phyloP scores from a whole-genome alignment of 768 basidiomycete genomes.

The Sporobolomyces roseus region DNA sequence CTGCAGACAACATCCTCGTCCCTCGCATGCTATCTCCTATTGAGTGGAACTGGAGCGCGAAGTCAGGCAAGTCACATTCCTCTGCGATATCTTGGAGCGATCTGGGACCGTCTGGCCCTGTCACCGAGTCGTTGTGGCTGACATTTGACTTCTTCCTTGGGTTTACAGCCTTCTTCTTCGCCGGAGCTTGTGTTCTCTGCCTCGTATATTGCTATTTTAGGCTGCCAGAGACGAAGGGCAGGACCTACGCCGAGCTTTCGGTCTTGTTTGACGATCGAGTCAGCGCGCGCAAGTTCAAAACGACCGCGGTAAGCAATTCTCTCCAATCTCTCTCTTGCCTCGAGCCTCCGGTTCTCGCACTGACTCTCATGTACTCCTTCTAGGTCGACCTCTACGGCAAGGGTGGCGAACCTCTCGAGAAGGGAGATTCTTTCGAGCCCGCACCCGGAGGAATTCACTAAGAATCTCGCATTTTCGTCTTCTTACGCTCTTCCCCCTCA shows the following conservation, averaged over 20 bases:
- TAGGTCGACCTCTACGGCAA: constrained; percentile 12
- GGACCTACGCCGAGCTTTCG: constrained; percentile 49
- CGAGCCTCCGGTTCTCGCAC: too few relatives aligned
- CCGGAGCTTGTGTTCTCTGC: constrained; percentile 19
- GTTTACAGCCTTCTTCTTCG: constrained; percentile 46
- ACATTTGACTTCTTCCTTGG: neutral
- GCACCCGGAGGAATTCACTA: constrained; percentile 7
- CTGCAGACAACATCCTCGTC: constrained; percentile 17
- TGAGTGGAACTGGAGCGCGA: constrained; percentile 41
- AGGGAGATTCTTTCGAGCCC: constrained; percentile 15
- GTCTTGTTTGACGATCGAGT: constrained; percentile 50
- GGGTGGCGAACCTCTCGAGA: constrained; percentile 14
- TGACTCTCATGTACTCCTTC: too few relatives aligned
- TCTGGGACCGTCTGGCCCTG: neutral
- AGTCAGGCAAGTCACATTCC: constrained; percentile 22
- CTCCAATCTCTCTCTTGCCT: too few relatives aligned
- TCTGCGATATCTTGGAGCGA: too few relatives aligned
- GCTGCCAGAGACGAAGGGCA: constrained; percentile 43
- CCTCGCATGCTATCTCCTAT: constrained; percentile 36
- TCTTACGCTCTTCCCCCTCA: neutral
- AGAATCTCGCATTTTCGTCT: neutral
- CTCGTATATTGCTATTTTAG: constrained; percentile 37
- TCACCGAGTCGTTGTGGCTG: neutral
- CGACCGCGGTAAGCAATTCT: too few relatives aligned
- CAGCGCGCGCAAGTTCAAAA: constrained; percentile 45